Base-by-base conservation (phyloP, 192 early-diverging fungal species). In the Backusella mclennaniae region DNA sequence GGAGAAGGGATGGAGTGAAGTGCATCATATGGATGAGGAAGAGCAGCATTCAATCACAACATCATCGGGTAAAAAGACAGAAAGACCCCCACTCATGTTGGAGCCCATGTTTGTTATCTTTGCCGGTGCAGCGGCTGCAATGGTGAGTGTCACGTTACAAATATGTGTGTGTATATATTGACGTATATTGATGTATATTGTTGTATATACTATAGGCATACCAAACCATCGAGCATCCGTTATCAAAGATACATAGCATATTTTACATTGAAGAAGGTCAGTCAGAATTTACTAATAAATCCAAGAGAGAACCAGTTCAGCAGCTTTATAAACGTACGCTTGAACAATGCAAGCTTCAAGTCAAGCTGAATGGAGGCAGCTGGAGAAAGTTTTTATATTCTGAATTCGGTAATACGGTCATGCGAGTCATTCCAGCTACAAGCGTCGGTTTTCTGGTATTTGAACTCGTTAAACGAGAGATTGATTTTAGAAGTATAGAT, bases 141-240 rank as follows among this genome's bases (percentile, higher is more conserved):
- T 84, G 69, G 82, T 84, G 80, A 68, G 15, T 33, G 33, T 8
- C 3, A 6, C 26, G 35, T 39, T n/a, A 69, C 4, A 44, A 36
- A 33, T 21, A 70, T 33, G 23, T 21, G n/a, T 8, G 3, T 21
- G 6, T 38, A 19, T 19, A 4, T 29, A n/a, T 4, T 38, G 14
- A 26, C 15, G 19, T 36, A 53, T 53, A 21, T 7, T 1, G 23
- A 39, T 39, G 0, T 39, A 11, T 39, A 12, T 11, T 39, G 11
- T 2, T 59, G 23, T 33, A 33, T 53, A 21, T 21, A 9, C 17
- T 8, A 8, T 75, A 84, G 82, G 92, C 91, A 1, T 94, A 94
- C 78, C 93, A 94, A 73, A 78, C 84, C 1, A 83, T 93, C 29
- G 93, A 94, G 36, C 90, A 91, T 66, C 93, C 93, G 0, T 73